Percentiles rank a stretch among this genome's conserved stretches.
These are phyloP conservation scores for Pseudogymnoascus sp. DNA, from an alignment of 2,329 filamentous ascomycete species.

Conservation along the genomic window DNA sequence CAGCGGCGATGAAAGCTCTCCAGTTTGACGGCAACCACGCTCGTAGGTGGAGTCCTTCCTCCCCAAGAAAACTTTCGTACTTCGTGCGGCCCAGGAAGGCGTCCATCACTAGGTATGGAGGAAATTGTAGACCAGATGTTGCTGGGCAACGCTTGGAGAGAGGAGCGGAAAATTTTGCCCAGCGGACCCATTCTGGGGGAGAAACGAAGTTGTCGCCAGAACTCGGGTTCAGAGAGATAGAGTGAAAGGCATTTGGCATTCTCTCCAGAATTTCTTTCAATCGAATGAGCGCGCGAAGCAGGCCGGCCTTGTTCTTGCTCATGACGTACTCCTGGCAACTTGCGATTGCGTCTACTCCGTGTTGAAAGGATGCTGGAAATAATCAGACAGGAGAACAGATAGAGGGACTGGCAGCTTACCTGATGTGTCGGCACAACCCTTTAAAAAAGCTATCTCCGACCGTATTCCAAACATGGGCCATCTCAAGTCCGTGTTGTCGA, in stretches of 20 bases:
- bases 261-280: slow-evolving; percentile 45
- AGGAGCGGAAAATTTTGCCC: slow-evolving; percentile 43
- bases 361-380: slow-evolving; percentile 38
- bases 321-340: slow-evolving; percentile 46
- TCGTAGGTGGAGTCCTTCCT: slow-evolving; percentile 42
- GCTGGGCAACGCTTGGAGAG: slow-evolving; percentile 42
- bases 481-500: slow-evolving; percentile 44
- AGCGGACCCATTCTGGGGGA: slow-evolving; percentile 40
- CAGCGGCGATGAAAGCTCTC: slow-evolving; percentile 45
- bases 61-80: slow-evolving; percentile 43
- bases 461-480: slow-evolving; percentile 47
- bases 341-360: slow-evolving; percentile 42
- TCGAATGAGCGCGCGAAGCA: slow-evolving; percentile 41
- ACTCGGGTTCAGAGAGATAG: slow-evolving; percentile 44
- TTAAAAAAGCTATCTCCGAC: slow-evolving; percentile 43
- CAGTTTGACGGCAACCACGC: slow-evolving; percentile 47
- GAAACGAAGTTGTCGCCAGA: slow-evolving; percentile 43
- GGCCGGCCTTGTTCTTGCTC: slow-evolving; percentile 41
- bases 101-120: slow-evolving; percentile 45
- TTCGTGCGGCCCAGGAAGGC: slow-evolving; percentile 44
- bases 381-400: not conserved
- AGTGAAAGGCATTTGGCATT: slow-evolving; percentile 46
- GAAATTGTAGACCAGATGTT: slow-evolving; percentile 43
- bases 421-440: slow-evolving; percentile 40
- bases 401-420: slow-evolving; percentile 20